Percentiles rank a stretch among this genome's conserved stretches.
Conservation (phyloP, 2,329 filamentous ascomycete species). For the Apiospora saccharicola region DNA sequence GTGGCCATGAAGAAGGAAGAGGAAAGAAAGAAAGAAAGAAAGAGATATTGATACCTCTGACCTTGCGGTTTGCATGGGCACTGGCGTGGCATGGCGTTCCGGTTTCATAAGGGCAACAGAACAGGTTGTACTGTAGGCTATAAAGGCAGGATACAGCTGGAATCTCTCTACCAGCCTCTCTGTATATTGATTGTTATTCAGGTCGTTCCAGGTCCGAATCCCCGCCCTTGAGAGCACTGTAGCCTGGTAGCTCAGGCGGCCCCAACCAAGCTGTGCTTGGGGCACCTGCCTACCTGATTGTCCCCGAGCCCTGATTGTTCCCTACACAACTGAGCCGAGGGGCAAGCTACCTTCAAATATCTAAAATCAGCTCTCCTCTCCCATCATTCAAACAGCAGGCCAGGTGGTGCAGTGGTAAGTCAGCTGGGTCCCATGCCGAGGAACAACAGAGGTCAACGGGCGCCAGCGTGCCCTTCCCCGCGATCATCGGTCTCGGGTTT, state of each 20-base stretch:
- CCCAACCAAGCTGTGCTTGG: background rate
- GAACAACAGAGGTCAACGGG: too few relatives aligned
- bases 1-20: constrained; percentile 1
- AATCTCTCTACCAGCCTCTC: background rate
- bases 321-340: background rate
- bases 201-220: constrained; percentile 27
- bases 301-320: background rate
- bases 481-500: too few relatives aligned
- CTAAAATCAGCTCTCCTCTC: too few relatives aligned
- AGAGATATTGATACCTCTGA: constrained; percentile 6
- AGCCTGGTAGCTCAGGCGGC: background rate
- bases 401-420: too few relatives aligned
- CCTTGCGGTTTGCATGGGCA: constrained; percentile 8
- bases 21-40: constrained; percentile 11
- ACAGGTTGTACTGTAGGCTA: constrained; percentile 11
- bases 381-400: too few relatives aligned
- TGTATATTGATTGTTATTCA: constrained; percentile 6
- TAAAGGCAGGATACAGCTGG: constrained; percentile 18
- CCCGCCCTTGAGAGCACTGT: constrained; percentile 12
- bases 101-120: constrained; percentile 17
- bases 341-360: too few relatives aligned
- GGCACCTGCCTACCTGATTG: background rate
- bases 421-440: too few relatives aligned
- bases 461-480: too few relatives aligned
- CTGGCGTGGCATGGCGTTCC: constrained; percentile 24